A percentile compares a stretch with the other conserved stretches of the same genome.
Conservation (phyloP, 495 filamentous ascomycete species). For the Daldinia decipiens region DNA sequence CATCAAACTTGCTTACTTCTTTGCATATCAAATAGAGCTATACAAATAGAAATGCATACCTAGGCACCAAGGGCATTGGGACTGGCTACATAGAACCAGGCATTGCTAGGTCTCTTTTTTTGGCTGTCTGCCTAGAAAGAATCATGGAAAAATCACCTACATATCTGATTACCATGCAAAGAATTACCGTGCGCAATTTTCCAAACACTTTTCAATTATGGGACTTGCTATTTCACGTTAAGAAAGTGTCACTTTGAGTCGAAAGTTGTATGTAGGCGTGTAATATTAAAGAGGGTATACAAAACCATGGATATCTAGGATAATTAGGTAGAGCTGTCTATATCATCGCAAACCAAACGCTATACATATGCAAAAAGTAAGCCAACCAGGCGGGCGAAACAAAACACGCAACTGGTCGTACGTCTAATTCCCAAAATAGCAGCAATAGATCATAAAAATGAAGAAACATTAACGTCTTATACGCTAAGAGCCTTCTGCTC, state of each 20-base stretch:
- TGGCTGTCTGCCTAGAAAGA: background rate
- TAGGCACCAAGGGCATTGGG: conserved; percentile 17
- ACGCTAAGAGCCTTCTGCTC: conserved; percentile 20
- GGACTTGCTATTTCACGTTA: background rate
- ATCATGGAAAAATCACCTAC: background rate
- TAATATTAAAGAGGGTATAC: background rate
- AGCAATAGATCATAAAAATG: background rate
- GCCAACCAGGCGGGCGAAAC: background rate
- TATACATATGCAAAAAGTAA: background rate
- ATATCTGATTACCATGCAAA: background rate
- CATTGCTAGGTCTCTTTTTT: conserved; percentile 15
- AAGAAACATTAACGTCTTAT: background rate
- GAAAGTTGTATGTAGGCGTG: background rate
- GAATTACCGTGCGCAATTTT: background rate
- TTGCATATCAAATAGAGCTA: conserved; percentile 13
- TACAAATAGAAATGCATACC: conserved; percentile 9
- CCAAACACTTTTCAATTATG: background rate
- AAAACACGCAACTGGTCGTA: background rate
- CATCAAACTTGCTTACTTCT: background rate
- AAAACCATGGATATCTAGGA: background rate
- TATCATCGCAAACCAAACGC: background rate
- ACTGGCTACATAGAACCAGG: conserved; percentile 20
- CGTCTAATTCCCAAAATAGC: background rate
- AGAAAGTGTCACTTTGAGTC: background rate
- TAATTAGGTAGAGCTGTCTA: background rate